Evolutionary conservation across 1,139 yeast species (phyloP).

Genomic region (Geotrichum citri-aurantii): DNA sequence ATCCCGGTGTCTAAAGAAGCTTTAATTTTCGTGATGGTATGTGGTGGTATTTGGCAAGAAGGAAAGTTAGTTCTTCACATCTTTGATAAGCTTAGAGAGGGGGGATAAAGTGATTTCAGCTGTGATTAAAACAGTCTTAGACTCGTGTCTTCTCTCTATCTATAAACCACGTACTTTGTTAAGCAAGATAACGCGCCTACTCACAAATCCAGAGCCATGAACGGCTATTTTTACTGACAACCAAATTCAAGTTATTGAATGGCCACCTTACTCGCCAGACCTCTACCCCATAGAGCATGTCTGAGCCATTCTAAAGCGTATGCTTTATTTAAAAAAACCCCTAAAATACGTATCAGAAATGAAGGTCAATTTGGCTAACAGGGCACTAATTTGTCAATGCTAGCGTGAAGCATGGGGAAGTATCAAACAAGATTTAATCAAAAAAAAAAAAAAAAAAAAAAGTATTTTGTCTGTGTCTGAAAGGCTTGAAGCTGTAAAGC

Average conservation of each 20-base stretch:
- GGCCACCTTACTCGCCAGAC: neutral
- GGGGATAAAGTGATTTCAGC: neutral
- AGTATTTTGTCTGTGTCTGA: slow-evolving; percentile 14
- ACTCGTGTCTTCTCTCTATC: neutral
- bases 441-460: too few relatives aligned
- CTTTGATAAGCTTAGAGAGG: neutral
- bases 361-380: neutral
- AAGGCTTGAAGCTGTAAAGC: slow-evolving; percentile 86
- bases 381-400: too few relatives aligned
- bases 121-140: neutral
- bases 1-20: too few relatives aligned
- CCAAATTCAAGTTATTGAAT: neutral
- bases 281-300: neutral
- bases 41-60: neutral
- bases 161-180: too few relatives aligned
- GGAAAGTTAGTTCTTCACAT: neutral
- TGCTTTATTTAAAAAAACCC: too few relatives aligned
- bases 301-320: neutral
- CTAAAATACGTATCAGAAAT: neutral
- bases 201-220: neutral
- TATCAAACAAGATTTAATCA: neutral
- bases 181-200: neutral
- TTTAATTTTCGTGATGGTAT: neutral
- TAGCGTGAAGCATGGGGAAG: too few relatives aligned
- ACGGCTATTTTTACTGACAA: neutral